Evolutionary conservation across 2,329 filamentous ascomycete genomes (phyloP).

Genomic region (Monilinia fructigena): DNA sequence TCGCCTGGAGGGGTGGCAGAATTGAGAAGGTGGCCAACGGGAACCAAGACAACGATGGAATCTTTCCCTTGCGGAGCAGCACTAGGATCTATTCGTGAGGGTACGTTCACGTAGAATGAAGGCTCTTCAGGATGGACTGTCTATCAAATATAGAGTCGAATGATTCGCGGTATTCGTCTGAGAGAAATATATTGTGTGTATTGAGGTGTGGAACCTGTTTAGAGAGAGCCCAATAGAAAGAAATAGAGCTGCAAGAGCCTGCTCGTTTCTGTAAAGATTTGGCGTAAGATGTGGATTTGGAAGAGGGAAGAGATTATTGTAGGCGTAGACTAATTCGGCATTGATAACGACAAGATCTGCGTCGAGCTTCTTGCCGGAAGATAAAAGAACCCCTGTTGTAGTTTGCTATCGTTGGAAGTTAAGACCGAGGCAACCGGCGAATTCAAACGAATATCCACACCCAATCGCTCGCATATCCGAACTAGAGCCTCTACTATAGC

Average conservation of each 20-base stretch:
- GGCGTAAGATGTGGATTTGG: slow-evolving; percentile 38
- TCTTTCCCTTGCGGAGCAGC: slow-evolving; percentile 67
- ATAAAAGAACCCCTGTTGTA: slow-evolving; percentile 59
- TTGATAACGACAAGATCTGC: slow-evolving; percentile 71
- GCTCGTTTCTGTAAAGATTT: slow-evolving; percentile 48
- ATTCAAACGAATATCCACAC: slow-evolving; percentile 61
- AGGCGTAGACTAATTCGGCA: slow-evolving; percentile 72
- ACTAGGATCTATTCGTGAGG: slow-evolving; percentile 64
- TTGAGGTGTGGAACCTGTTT: slow-evolving; percentile 60
- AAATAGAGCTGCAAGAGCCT: slow-evolving; percentile 70
- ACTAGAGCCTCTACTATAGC: slow-evolving; percentile 62
- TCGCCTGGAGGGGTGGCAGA: slow-evolving; percentile 43
- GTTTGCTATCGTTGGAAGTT: slow-evolving; percentile 51
- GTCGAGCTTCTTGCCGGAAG: slow-evolving; percentile 54
- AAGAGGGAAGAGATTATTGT: slow-evolving; percentile 60
- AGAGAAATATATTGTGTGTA: slow-evolving; percentile 76
- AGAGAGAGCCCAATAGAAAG: slow-evolving; percentile 72
- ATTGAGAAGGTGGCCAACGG: slow-evolving; percentile 64
- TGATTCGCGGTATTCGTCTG: slow-evolving; percentile 68
- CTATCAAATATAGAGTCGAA: slow-evolving; percentile 75
- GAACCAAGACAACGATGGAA: slow-evolving; percentile 67
- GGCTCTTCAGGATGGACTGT: slow-evolving; percentile 64
- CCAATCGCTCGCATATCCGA: slow-evolving; percentile 58
- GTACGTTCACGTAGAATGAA: slow-evolving; percentile 76
- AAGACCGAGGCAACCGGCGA: slow-evolving; percentile 57